Evolutionary conservation across 2,329 filamentous ascomycete genomes (phyloP), one percentile per base, ranked within the genome.

Genomic region (Botrytis tulipae): DNA sequence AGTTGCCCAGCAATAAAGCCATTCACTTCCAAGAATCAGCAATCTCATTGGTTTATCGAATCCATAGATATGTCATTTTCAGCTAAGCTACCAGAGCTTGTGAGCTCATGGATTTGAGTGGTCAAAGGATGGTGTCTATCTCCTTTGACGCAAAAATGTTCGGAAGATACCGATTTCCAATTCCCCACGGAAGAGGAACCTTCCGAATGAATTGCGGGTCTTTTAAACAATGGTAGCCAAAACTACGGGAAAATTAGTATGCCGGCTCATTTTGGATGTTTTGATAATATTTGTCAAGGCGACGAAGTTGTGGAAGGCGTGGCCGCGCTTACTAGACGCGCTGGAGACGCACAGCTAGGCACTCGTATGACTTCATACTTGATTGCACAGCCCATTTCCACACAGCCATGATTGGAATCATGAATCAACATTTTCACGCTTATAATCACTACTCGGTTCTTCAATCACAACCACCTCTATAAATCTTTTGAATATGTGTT

Each of bases 401-500:
- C 12, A 32, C 66, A 68, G 66, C 40, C 16, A 22, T 40, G 35
- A 40, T 42, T 42, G 25, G n/a, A 54, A 67, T 22, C 35, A 69
- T 57, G 48, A 57, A 29, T 42, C 35, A 42, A 44, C 9, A 20
- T 57, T 25, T 25, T 32, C 48, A 10, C 57, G 1, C 16, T 32
- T 42, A 32, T 25, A 68, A 25, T 10, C 37, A 68, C 22, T 57
- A n/a, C 18, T 16, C 32, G 48, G 29, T 25, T 68, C 48, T 25
- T 25, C 42, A 25, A 37, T 51, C 10, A 51, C 29, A 48, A n/a
- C 6, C 63, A 37, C 57, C 42, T 62, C 57, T 32, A 63, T 40
- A 71, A 70, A 32, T 10, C 10, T 5, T 18, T 63, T 37, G n/a
- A 71, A 18, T 29, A 80, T 80, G 78, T 80, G 78, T 75, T 79